A percentile compares a stretch with the other conserved stretches of the same genome.
Evolutionary conservation across 208 protist species (phyloP).

Genomic region (Phytomonas sp.): DNA sequence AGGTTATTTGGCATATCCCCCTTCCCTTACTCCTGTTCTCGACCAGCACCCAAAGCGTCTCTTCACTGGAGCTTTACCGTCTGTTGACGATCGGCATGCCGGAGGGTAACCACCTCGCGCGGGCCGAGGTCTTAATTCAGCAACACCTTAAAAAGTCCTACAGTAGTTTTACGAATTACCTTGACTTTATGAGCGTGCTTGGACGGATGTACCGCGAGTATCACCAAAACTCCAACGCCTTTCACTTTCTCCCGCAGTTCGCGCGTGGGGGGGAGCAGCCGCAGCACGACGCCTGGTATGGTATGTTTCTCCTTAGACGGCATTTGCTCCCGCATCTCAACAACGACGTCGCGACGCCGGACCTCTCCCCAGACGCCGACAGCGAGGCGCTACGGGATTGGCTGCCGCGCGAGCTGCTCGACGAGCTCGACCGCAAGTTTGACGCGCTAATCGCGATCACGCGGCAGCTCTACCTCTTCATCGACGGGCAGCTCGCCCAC

Average conservation of each 20-base stretch:
- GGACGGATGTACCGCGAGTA: conserved; percentile 79
- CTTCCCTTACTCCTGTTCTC: conserved; percentile 62
- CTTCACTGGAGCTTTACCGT: conserved; percentile 48
- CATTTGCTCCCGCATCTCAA: conserved; percentile 88
- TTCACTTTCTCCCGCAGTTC: conserved; percentile 78
- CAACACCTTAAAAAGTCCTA: conserved; percentile 81
- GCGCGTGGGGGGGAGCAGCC: conserved; percentile 22
- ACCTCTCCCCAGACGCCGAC: conserved; percentile 52
- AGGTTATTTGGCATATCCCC: conserved; percentile 84
- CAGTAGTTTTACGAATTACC: conserved; percentile 48
- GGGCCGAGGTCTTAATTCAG: conserved; percentile 84
- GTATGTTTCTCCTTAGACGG: conserved; percentile 80
- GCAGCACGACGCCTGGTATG: conserved; percentile 89
- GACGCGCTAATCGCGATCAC: conserved; percentile 92
- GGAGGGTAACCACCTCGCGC: conserved; percentile 36
- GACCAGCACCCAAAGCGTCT: conserved; percentile 46
- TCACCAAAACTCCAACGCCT: conserved; percentile 51
- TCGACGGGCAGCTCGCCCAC: conserved; percentile 71
- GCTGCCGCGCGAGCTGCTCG: conserved; percentile 47
- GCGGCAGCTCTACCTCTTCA: conserved; percentile 94
- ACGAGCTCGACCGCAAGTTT: conserved; percentile 93
- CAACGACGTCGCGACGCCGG: conserved; percentile 41
- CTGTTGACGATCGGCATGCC: conserved; percentile 65
- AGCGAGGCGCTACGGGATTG: conserved; percentile 30
- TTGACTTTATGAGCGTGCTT: conserved; percentile 73